Base-by-base conservation (phyloP, 257 asterid genomes). In the Apocynum venetum region DNA sequence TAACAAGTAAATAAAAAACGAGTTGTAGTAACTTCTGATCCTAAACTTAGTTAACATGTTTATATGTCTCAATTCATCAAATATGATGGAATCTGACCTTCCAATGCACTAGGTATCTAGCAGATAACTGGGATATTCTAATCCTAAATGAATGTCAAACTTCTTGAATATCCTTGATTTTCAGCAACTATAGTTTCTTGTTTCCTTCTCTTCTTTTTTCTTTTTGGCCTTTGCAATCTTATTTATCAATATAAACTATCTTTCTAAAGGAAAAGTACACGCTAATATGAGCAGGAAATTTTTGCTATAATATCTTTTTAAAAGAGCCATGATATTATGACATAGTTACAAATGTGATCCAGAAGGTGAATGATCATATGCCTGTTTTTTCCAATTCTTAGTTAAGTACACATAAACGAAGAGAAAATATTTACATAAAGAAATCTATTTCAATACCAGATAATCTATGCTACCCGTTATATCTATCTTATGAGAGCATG, bases 401-500 rank as follows among this genome's bases (percentile, higher is more conserved):
- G 31, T 25, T 25, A 25, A 25, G 31, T 25, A 25, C 31, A 25
- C 31, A 25, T 25, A 46, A 46, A 46, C 0, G 4, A 4, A 71
- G 64, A 35, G 44, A 36, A 51, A 52, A 13, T 12, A 31, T 31
- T 31, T 35, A 31, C 53, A 14, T 0, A 72, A 55, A 35, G 25
- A 14, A 10, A 6, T 38, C 77, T 19, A 46, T 51, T 47, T 14
- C 44, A 48, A 11, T 25, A n/a, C 44, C 41, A 46, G 75, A 47
- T 8, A n/a, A 46, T 41, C 38, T 8, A 46, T 13, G 38, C 36
- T 51, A 25, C 41, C 13, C 41, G 55, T 72, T 52, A 47, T 40
- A 68, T 66, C 71, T 46, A 48, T n/a, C 79, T 70, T 38, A 76
- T 48, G 75, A 67, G n/a, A 44, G 19, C 20, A 9, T 71, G 11